phyloP scores from a whole-genome alignment of 2,329 filamentous ascomycete species.

The Apiospora hydei region DNA sequence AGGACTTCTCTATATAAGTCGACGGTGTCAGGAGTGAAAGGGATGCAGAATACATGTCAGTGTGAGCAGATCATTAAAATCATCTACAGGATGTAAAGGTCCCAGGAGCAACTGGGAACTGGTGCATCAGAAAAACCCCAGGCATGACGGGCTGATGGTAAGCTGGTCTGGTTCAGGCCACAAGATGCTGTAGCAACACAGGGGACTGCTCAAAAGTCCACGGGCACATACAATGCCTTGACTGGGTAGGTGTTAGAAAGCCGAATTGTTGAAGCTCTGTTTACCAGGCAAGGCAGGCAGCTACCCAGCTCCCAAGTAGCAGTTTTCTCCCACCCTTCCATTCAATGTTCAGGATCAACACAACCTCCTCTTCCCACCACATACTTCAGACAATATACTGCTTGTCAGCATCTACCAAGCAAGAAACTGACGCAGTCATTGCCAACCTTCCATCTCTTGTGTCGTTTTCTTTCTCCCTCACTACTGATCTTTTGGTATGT shows the following conservation, averaged over 20 bases:
- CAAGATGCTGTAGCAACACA: constrained; percentile 6
- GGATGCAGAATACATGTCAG: not conserved
- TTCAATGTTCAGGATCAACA: not conserved
- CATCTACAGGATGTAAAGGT: no score
- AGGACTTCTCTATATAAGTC: not conserved
- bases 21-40: not conserved
- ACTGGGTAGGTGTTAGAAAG: not conserved
- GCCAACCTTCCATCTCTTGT: not conserved
- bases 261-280: not conserved
- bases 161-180: not conserved
- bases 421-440: not conserved
- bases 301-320: not conserved
- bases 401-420: not conserved
- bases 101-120: not conserved
- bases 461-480: not conserved
- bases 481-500: constrained; percentile 2
- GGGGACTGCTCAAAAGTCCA: not conserved
- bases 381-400: not conserved
- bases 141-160: not conserved
- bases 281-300: not conserved
- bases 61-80: no score
- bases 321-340: not conserved
- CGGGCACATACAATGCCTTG: not conserved
- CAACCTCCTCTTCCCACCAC: constrained; percentile 3
- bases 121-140: not conserved